Evolutionary conservation across 2,329 filamentous ascomycete species (phyloP), one percentile per base, ranked within the genome.

Genomic region (Cladosporium sp.): DNA sequence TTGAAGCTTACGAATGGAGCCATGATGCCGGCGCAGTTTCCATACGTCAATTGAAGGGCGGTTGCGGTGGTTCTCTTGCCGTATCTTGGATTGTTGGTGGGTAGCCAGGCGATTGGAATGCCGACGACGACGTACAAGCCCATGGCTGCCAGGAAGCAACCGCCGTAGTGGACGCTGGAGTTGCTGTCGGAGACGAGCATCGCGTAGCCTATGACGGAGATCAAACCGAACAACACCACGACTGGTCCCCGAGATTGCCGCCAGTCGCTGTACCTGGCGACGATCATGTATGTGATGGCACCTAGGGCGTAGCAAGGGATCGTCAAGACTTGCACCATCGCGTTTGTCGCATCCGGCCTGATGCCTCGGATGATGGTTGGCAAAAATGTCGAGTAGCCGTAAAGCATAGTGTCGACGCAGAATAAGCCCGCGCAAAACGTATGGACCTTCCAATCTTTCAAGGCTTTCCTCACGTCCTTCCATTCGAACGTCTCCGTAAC

Each of bases 221-320:
- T 69, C 1, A 71, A 57, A 7, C 79, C 81, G 57, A 87, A 85
- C 9, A 79, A 62, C 25, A 85, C 76, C 19, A 77, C 77, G 55
- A 85, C 86, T 0, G 87, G 56, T 0, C 78, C 86, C 35, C 87
- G 79, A 50, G 72, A 76, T 67, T 88, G 85, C 54, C 77, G 72
- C 49, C 76, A 75, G 62, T 92, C 87, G 4, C 84, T 88, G 38
- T 86, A 67, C 59, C 77, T 79, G 0, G 86, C 86, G 2, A 81
- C 73, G 7, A 73, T 55, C 64, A 91, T 78, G 64, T 89, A 91
- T 0, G 78, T 79, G 5, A 84, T 73, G 0, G 86, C 86, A 3
- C 86, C 87, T 4, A 89, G 65, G 4, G 81, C 80, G 63, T 91
- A 91, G 66, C 85, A 88, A 0, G 87, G 87, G 40, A 92, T 85